Evolutionary conservation across 257 asterid species (phyloP), one percentile per base, ranked within the genome.

Genomic region (Nicotiana sylvestris): DNA sequence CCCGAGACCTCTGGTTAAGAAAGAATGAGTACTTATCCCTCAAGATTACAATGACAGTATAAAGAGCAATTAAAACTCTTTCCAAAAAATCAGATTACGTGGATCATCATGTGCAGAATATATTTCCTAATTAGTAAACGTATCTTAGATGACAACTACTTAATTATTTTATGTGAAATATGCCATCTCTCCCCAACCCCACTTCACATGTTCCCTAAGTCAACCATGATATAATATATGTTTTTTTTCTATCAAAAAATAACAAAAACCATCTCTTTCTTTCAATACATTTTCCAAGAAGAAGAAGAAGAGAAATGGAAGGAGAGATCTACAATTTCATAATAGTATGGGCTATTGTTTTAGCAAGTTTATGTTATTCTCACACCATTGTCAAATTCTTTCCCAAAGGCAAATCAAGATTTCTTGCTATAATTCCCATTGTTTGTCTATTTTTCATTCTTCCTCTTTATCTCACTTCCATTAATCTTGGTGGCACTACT

Each of bases 401-500:
- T 83, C 90, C 84, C 4, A 49, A 84, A 2, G 88, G 88, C 9
- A 68, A 9, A 18, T 17, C 76, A 53, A 84, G 95, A 12, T 39
- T 13, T 32, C 82, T 89, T 1, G 66, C 90, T 4, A 83, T 91
- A 3, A 58, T 91, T 18, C 97, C 95, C 9, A 82, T 92, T 0
- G 67, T 77, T 0, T 58, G 53, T 74, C 87, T 92, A 7, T 91
- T 91, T 65, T 30, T 89, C 18, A 17, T 77, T 70, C 91, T 92
- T 27, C 93, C 95, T 10, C 89, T 88, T 21, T 84, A 79, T 3
- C 93, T 92, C 85, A 85, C 88, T 78, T 72, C 95, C 70, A 78
- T 91, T 29, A 84, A 85, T 62, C 85, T 91, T 1, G 95, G 92
- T 3, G 95, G 86, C 77, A 61, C 76, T 68, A 84, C 97, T 16